A percentile compares a stretch with the other conserved stretches of the same genome.
Conservation (phyloP, 2,329 filamentous ascomycete genomes). For the Fusarium clavum region DNA sequence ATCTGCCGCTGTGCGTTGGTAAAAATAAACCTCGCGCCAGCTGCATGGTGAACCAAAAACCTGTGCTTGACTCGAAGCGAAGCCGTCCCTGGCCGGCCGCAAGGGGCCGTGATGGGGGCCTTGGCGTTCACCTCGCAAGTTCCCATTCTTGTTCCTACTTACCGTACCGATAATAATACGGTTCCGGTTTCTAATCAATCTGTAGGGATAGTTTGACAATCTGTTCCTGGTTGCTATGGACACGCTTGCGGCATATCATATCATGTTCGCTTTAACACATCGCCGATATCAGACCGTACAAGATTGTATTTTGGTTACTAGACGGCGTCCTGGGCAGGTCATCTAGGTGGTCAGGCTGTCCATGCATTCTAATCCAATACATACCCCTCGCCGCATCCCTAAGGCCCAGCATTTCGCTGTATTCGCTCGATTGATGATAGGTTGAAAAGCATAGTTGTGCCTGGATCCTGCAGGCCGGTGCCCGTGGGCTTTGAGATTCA, state of each 20-base stretch:
- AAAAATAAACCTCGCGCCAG: constrained; percentile 46
- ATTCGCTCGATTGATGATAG: constrained; percentile 18
- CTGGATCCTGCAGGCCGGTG: constrained; percentile 41
- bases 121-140: constrained; percentile 14
- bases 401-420: constrained; percentile 13
- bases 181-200: constrained; percentile 14
- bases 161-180: constrained; percentile 10
- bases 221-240: constrained; percentile 22
- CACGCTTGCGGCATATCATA: constrained; percentile 7
- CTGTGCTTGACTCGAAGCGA: constrained; percentile 41
- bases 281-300: not conserved
- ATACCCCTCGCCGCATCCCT: constrained; percentile 39
- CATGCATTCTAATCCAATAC: constrained; percentile 31
- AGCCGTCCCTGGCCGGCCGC: constrained; percentile 43
- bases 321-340: constrained; percentile 17
- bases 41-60: constrained; percentile 29
- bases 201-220: not conserved
- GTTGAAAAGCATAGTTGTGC: constrained; percentile 38
- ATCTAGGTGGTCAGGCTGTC: constrained; percentile 36
- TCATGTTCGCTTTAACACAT: not conserved
- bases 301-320: constrained; percentile 2
- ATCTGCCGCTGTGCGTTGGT: constrained; percentile 39
- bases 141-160: constrained; percentile 16
- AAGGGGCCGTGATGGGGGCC: constrained; percentile 35
- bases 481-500: constrained; percentile 34